Evolutionary conservation across 2,329 filamentous ascomycete genomes (phyloP), one percentile per base, ranked within the genome.

Genomic region (Aspergillus tamarii): DNA sequence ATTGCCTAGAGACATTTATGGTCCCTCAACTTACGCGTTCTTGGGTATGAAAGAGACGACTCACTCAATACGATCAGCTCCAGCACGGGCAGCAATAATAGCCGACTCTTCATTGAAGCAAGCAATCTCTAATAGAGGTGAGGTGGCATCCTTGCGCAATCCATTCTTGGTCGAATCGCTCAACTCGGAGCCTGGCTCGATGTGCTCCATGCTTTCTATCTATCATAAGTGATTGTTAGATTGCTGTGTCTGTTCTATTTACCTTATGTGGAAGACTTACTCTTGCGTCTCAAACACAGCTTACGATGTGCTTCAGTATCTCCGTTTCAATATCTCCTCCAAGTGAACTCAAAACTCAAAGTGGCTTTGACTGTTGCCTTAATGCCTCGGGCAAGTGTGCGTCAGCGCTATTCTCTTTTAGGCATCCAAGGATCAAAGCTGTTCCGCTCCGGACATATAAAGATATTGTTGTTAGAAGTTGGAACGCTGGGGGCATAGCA

Each of bases 41-140:
- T 12, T 34, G 45, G 12, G 4, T 28, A 10, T 11, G 23, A 10
- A 16, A 16, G n/a, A 26, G 1, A 83, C 84, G 7, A 85, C 73
- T 63, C 59, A 81, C 71, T 87, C 85, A 58, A 87, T 82, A 0
- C 84, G 79, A 67, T 83, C 75, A 4, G 84, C 84, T 11, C 83
- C 83, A 30, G 75, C 70, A 3, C 66, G 45, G 8, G 73, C 73
- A 11, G 84, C 84, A 19, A 74, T 62, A 4, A 82, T 61, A 2
- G 82, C 83, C 0, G 83, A 84, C n/a, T 68, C 57, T 10, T 64
- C 32, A 53, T 75, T 81, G 74, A 86, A 86, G 65, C 80, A 83
- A 12, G 83, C 83, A 52, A 85, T 81, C 73, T 86, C 84, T 14
- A 73, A 43, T 3, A 70, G 46, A 4, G 62, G 39, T 0, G 7